These are phyloP conservation scores for Thalassiosira exigua DNA, from an alignment of 352 stramenopile genomes.

Conservation along the genomic window DNA sequence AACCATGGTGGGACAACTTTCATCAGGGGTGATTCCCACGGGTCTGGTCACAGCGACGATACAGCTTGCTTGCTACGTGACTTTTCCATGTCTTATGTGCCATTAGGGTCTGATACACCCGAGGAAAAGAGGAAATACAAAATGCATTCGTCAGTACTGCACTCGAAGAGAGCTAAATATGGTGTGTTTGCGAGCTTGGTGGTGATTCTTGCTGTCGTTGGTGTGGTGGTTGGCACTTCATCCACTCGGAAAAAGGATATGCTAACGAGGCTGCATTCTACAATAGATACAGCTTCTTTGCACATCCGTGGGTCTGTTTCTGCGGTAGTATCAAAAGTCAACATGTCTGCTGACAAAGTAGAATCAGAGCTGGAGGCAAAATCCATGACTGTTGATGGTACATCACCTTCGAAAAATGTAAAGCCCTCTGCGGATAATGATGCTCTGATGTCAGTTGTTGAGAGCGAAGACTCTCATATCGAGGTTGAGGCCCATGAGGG, in stretches of 20 bases:
- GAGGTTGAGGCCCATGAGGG: background rate
- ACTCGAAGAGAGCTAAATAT: constrained; percentile 12
- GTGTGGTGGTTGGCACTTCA: too few species aligned
- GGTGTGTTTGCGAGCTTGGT: constrained; percentile 12
- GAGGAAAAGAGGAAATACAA: constrained; percentile 6
- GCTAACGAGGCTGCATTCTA: background rate
- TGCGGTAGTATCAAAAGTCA: constrained; percentile 7
- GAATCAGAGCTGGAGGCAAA: background rate
- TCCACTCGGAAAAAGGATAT: too few species aligned
- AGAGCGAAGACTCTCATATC: background rate
- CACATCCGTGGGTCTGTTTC: background rate
- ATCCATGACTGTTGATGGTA: constrained; percentile 3
- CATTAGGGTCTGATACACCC: constrained; percentile 2
- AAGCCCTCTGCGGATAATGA: background rate
- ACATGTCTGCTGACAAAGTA: background rate
- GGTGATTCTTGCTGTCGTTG: constrained; percentile 7
- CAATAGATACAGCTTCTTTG: constrained; percentile 1
- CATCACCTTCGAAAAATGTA: background rate
- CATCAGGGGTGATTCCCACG: background rate
- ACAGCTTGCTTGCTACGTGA: constrained; percentile 12
- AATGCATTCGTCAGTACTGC: background rate
- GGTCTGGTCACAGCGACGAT: constrained; percentile 4
- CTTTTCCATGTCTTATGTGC: constrained; percentile 7
- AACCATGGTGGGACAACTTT: background rate
- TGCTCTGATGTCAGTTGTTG: background rate